Evolutionary conservation across 164 flowering plant species (phyloP).

Genomic region (Nymphaea colorata): DNA sequence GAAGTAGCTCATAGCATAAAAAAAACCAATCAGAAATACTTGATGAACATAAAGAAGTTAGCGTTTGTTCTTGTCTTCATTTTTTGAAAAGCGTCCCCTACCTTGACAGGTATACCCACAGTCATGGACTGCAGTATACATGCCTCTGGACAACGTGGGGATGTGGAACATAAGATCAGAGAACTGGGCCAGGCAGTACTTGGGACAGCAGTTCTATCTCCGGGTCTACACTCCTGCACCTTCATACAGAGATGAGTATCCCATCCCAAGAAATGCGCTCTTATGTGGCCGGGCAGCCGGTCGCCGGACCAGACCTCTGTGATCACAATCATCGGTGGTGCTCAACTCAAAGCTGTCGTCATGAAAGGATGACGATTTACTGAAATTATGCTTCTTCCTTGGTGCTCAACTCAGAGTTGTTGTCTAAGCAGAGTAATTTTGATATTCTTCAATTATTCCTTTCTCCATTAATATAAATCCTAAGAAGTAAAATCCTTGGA

Average conservation of each 20-base stretch:
- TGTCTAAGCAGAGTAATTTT: not conserved
- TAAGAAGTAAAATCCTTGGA: not conserved
- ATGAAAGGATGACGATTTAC: slow-evolving; percentile 22
- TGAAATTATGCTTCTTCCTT: not conserved
- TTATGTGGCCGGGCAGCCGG: slow-evolving; percentile 70
- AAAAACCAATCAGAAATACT: not conserved
- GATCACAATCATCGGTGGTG: not conserved
- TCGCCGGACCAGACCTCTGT: slow-evolving; percentile 28
- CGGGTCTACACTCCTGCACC: slow-evolving; percentile 60
- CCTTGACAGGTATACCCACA: slow-evolving; percentile 58
- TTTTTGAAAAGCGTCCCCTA: not conserved
- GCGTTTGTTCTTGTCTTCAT: not conserved
- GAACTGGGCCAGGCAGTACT: slow-evolving; percentile 77
- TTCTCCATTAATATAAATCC: not conserved
- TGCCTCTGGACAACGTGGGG: slow-evolving; percentile 83
- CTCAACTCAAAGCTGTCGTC: slow-evolving; percentile 5
- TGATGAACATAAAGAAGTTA: too few species aligned
- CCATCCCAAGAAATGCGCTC: slow-evolving; percentile 70
- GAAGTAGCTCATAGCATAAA: not conserved
- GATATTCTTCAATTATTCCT: not conserved
- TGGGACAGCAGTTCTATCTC: slow-evolving; percentile 90
- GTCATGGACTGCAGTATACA: slow-evolving; percentile 78
- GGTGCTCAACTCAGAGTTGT: not conserved
- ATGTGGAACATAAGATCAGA: slow-evolving; percentile 91
- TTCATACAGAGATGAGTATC: slow-evolving; percentile 79